These are phyloP conservation scores for Collybia mongolica DNA, from an alignment of 768 basidiomycete genomes.

Conservation along the genomic window DNA sequence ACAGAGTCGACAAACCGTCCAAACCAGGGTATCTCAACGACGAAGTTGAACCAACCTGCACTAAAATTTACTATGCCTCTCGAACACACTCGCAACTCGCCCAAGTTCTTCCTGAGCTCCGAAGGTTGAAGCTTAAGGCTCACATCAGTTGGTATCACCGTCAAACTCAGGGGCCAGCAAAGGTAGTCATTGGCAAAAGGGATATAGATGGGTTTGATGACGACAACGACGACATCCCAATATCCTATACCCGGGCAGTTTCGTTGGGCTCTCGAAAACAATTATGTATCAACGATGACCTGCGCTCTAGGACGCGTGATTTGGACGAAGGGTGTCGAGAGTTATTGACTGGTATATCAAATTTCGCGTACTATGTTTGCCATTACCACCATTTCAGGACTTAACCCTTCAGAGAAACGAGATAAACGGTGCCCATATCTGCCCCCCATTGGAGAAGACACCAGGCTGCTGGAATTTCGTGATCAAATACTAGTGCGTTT, in stretches of 20 bases:
- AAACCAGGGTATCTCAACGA: slow-evolving; percentile 17
- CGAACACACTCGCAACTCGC: slow-evolving; percentile 95
- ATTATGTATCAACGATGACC: slow-evolving; percentile 86
- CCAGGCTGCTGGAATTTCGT: slow-evolving; percentile 73
- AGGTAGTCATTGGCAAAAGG: slow-evolving; percentile 14
- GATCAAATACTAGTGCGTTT: slow-evolving; percentile 78
- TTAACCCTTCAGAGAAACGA: slow-evolving; percentile 47
- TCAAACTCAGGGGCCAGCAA: slow-evolving; percentile 1
- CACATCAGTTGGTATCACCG: slow-evolving; percentile 25
- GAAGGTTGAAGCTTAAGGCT: slow-evolving; percentile 56
- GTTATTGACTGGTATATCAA: slow-evolving; percentile 59
- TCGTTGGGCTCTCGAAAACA: slow-evolving; percentile 89
- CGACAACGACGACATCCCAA: slow-evolving; percentile 17
- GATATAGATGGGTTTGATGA: slow-evolving; percentile 25
- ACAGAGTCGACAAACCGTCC: slow-evolving; percentile 32
- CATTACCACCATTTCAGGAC: not conserved
- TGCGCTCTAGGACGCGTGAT: slow-evolving; percentile 61
- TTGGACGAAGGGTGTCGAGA: slow-evolving; percentile 89
- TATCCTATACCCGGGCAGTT: slow-evolving; percentile 54
- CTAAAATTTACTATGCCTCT: slow-evolving; percentile 91
- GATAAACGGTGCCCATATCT: slow-evolving; percentile 75
- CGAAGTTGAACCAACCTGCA: slow-evolving; percentile 57
- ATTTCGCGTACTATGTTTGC: not conserved
- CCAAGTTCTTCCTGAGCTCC: slow-evolving; percentile 85
- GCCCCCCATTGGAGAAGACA: slow-evolving; percentile 68